These are phyloP conservation scores for Yarrowia alimentaria DNA, from an alignment of 805 yeast genomes.

Conservation along the genomic window DNA sequence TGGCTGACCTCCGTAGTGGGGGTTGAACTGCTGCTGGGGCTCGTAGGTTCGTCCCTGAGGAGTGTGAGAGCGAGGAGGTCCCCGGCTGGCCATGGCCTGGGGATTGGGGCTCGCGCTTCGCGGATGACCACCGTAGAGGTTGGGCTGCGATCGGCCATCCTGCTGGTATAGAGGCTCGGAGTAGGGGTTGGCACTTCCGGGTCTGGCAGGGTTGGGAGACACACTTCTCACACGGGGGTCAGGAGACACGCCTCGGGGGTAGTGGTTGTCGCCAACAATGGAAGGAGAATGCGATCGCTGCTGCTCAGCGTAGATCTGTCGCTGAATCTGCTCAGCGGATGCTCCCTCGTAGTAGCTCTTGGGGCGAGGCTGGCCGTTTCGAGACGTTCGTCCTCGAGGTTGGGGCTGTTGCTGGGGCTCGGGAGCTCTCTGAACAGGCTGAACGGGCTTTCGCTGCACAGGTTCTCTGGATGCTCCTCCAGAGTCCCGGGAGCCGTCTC, in stretches of 20 bases:
- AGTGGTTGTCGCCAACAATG: constrained; percentile 26
- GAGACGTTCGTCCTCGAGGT: constrained; percentile 18
- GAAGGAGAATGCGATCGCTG: constrained; percentile 11
- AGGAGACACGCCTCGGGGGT: constrained; percentile 22
- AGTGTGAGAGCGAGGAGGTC: constrained; percentile 25
- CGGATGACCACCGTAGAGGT: constrained; percentile 15
- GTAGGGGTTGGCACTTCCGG: constrained; percentile 10
- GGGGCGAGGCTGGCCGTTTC: constrained; percentile 15
- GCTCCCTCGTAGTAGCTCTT: constrained; percentile 27
- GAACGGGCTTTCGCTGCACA: constrained; percentile 24
- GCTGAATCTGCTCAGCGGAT: constrained; percentile 21
- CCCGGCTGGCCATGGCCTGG: neutral
- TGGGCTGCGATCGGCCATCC: constrained; percentile 20
- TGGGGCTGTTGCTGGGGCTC: no score
- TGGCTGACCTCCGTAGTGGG: constrained; percentile 27
- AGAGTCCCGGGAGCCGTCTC: constrained; percentile 19
- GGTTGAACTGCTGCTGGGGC: no score
- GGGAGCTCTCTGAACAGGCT: constrained; percentile 9
- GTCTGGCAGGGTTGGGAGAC: constrained; percentile 26
- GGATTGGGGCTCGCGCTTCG: neutral
- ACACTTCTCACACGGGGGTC: constrained; percentile 9
- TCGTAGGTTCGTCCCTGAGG: constrained; percentile 23
- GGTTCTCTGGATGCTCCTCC: constrained; percentile 10
- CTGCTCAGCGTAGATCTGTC: constrained; percentile 15
- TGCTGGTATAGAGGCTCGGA: constrained; percentile 25